Conservation (phyloP, 148 eudicot species). For the Chenopodium quinoa region DNA sequence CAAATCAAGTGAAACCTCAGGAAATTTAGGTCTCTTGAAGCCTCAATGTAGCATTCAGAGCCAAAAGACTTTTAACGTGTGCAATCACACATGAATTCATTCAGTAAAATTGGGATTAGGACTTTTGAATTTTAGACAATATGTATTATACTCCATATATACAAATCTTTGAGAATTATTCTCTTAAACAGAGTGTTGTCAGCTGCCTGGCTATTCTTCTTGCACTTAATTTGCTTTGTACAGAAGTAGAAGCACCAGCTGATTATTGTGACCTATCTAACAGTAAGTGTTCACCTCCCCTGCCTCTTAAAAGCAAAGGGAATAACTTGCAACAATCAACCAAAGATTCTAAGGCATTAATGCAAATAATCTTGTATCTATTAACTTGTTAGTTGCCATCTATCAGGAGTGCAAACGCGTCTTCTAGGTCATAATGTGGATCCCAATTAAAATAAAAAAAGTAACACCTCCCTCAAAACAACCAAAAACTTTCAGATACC, state of each 20-base stretch:
- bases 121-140: background rate
- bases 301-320: background rate
- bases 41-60: background rate
- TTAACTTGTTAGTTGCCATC: background rate
- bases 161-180: background rate
- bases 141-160: background rate
- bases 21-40: background rate
- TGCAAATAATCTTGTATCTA: background rate
- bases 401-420: background rate
- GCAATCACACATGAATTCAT: background rate
- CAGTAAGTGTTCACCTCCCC: background rate
- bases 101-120: background rate
- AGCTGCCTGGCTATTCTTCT: background rate
- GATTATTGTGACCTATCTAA: background rate
- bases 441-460: background rate
- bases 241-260: background rate
- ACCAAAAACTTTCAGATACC: too few species aligned
- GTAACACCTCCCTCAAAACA: background rate
- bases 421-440: too few species aligned
- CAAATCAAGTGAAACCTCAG: background rate
- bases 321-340: background rate
- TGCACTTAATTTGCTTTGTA: background rate
- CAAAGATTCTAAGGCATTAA: background rate
- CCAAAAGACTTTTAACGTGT: background rate
- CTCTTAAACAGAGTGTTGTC: background rate